These are phyloP conservation scores for Saccharum officinarum DNA, from an alignment of 176 grass and related monocot species.

Conservation along the genomic window DNA sequence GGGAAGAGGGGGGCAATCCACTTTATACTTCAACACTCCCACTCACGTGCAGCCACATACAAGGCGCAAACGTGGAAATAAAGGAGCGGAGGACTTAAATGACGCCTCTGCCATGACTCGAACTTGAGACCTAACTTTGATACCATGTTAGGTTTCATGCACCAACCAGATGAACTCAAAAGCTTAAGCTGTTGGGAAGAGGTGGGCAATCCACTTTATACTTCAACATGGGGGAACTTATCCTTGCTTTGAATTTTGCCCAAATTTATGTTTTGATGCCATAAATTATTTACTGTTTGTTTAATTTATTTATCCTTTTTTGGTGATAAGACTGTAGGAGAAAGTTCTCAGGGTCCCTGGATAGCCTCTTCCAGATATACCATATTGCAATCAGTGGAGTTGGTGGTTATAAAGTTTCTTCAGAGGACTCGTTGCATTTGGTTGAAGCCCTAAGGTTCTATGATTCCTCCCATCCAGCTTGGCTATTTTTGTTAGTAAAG, in stretches of 20 bases:
- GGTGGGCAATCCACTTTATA: neutral
- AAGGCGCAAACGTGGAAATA: neutral
- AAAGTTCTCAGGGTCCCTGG: slow-evolving; percentile 81
- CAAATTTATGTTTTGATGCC: slow-evolving; percentile 5
- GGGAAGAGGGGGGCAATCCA: neutral
- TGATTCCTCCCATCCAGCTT: slow-evolving; percentile 16
- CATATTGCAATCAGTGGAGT: slow-evolving; percentile 94
- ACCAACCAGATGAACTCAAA: neutral
- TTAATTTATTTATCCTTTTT: slow-evolving; percentile 41
- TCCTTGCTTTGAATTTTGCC: slow-evolving; percentile 2
- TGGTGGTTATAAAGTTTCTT: slow-evolving; percentile 98
- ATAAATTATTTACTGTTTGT: neutral
- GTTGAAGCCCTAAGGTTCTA: slow-evolving; percentile 98
- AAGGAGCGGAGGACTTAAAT: neutral
- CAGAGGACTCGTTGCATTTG: slow-evolving; percentile 92
- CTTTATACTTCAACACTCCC: neutral
- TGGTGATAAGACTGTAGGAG: slow-evolving; percentile 69
- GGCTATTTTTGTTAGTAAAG: slow-evolving; percentile 3
- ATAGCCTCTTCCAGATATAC: slow-evolving; percentile 96
- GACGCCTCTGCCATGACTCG: neutral
- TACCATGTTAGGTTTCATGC: neutral
- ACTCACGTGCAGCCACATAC: neutral
- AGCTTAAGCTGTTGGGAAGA: neutral
- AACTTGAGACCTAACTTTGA: neutral
- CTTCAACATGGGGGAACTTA: neutral